These are phyloP conservation scores for Dalbergia cultrata DNA, from an alignment of 306 rosid species.

Conservation along the genomic window DNA sequence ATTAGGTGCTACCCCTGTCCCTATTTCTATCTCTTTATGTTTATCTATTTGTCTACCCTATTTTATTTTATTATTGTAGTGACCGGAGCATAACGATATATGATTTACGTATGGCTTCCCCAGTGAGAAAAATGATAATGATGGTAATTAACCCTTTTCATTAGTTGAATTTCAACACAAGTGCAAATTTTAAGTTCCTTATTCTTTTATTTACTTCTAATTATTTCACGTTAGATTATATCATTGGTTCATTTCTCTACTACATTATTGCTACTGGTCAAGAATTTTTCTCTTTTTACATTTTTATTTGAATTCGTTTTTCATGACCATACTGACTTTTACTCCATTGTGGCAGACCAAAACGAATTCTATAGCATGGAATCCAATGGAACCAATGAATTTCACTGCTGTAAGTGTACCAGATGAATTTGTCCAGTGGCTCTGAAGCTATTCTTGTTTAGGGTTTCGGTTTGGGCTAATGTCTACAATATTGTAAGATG, in stretches of 20 bases:
- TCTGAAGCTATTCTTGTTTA: not conserved
- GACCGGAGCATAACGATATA: constrained; percentile 88
- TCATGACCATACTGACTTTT: constrained; percentile 49
- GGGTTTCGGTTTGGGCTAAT: not conserved
- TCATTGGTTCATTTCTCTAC: constrained; percentile 8
- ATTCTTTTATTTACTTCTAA: constrained; percentile 1
- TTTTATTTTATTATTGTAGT: constrained; percentile 56
- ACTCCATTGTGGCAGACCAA: constrained; percentile 71
- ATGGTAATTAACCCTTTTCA: constrained; percentile 59
- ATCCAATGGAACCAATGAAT: constrained; percentile 97
- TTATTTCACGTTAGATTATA: constrained; percentile 3
- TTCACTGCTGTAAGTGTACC: constrained; percentile 84
- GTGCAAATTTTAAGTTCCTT: constrained; percentile 14
- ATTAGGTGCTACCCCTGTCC: not conserved
- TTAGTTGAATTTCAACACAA: not conserved
- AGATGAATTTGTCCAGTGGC: constrained; percentile 21
- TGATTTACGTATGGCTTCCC: constrained; percentile 81
- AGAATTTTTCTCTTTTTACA: not conserved
- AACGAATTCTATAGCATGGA: constrained; percentile 90
- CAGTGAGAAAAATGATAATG: constrained; percentile 77
- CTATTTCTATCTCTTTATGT: not conserved
- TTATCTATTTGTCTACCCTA: not conserved
- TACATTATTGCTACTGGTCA: not conserved
- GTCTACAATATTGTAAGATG: not conserved
- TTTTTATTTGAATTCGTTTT: not conserved